Percentiles rank a stretch among this genome's conserved stretches.
Conservation (phyloP, 2,329 filamentous ascomycete genomes). For the Aspergillus piperis region DNA sequence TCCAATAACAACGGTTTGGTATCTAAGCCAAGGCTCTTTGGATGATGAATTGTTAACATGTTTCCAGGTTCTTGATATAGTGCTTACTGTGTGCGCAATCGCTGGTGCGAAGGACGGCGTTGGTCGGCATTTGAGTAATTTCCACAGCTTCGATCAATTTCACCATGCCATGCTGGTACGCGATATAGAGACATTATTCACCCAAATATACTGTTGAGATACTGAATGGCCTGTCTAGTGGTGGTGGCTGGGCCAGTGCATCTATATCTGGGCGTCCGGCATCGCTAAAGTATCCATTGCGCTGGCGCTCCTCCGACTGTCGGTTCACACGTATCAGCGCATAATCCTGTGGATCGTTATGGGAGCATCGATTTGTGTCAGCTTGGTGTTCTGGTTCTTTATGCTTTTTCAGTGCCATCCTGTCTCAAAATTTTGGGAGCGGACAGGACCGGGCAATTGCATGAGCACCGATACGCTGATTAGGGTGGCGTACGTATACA, state of each 20-base stretch:
- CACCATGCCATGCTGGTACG: slow-evolving; percentile 10
- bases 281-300: slow-evolving; percentile 52
- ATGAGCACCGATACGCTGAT: slow-evolving; percentile 49
- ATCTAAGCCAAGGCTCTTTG: no score
- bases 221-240: slow-evolving; percentile 10
- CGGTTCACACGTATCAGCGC: slow-evolving; percentile 44
- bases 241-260: slow-evolving; percentile 54
- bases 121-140: slow-evolving; percentile 21
- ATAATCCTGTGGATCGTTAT: slow-evolving; percentile 48
- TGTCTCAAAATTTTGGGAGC: slow-evolving; percentile 52
- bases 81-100: slow-evolving; percentile 33
- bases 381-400: slow-evolving; percentile 49
- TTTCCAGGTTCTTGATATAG: slow-evolving; percentile 27
- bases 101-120: slow-evolving; percentile 31
- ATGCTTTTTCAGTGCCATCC: slow-evolving; percentile 53
- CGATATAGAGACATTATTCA: no score
- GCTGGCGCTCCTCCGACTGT: slow-evolving; percentile 52
- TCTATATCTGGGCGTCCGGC: slow-evolving; percentile 49
- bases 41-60: background rate
- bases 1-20: no score
- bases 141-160: slow-evolving; percentile 2
- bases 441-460: slow-evolving; percentile 40
- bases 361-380: slow-evolving; percentile 42
- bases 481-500: slow-evolving; percentile 52
- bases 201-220: background rate